Base-by-base conservation (phyloP, 768 basidiomycete species). In the Tulasnella sp. region DNA sequence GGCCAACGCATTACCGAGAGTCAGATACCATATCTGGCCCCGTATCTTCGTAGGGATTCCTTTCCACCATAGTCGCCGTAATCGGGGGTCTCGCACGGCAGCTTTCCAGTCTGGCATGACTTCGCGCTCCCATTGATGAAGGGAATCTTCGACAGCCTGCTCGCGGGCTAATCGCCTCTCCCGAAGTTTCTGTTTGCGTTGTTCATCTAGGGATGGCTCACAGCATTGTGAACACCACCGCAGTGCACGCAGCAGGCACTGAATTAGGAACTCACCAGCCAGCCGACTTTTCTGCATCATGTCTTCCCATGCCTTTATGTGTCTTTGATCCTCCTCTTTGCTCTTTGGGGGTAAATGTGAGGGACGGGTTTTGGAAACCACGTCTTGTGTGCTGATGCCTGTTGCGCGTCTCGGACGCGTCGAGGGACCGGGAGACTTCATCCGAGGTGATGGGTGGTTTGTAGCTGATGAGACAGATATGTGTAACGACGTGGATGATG, bases 251-350 rank as follows among this genome's bases (percentile, higher is more conserved):
- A 9, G 19, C 35, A 52, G 9, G 8, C 23, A 40, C 45, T 42
- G 31, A 27, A 53, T 21, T 19, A 42, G 9, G 36, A 37, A n/a
- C 76, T 66, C 59, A 89, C 89, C 87, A 62, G 82, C 77, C 15
- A 69, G 68, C 51, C 84, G 80, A 70, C 86, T 89, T 42, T 74
- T 80, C 61, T 80, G 81, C 83, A 91, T 88, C 88, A 94, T 94
- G 32, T 75, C 69, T 65, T 88, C 79, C 84, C 90, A 92, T 65
- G 85, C 84, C 3, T 82, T 78, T 66, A 89, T 73, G 69, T 94
- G 91, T 62, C 83, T 92, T 46, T 74, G 69, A 65, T 93, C 90
- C 68, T 94, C 90, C 58, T 77, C 66, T 27, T 76, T 77, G 46
- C 69, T 71, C 66, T 94, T 94, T 5, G 90, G 90, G 21, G 91